phyloP scores from a whole-genome alignment of 2,329 filamentous ascomycete species.

The Chrysoporthe cubensis region DNA sequence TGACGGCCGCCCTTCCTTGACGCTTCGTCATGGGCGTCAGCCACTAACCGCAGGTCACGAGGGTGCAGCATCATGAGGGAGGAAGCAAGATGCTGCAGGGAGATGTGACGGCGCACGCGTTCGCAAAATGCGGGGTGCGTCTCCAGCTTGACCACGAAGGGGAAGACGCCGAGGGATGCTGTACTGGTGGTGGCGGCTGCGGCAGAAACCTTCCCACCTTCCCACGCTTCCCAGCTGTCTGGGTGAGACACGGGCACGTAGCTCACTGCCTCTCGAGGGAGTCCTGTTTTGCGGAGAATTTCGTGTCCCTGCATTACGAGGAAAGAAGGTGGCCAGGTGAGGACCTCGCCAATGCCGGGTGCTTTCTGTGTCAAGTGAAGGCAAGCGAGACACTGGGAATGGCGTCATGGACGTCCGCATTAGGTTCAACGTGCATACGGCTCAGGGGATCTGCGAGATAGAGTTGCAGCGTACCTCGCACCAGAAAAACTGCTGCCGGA shows the following conservation, averaged over 20 bases:
- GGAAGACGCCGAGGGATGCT: not conserved
- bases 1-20: not conserved
- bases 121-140: slow-evolving; percentile 25
- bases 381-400: not conserved
- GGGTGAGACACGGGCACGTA: slow-evolving; percentile 10
- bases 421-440: slow-evolving; percentile 12
- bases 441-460: not conserved
- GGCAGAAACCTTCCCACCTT: not conserved
- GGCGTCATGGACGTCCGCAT: slow-evolving; percentile 14
- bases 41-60: slow-evolving; percentile 9
- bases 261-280: not conserved
- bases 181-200: not conserved
- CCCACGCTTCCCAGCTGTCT: not conserved
- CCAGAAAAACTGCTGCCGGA: not conserved
- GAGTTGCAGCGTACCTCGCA: not conserved
- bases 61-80: not conserved
- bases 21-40: slow-evolving; percentile 2
- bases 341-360: not conserved
- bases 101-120: slow-evolving; percentile 9
- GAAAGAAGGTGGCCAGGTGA: slow-evolving; percentile 10
- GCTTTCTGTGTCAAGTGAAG: not conserved
- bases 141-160: slow-evolving; percentile 16
- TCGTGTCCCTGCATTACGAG: slow-evolving; percentile 4
- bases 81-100: slow-evolving; percentile 10
- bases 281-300: slow-evolving; percentile 7